Evolutionary conservation across 2,329 filamentous ascomycete species (phyloP).

Genomic region (Neopestalotiopsis sp.): DNA sequence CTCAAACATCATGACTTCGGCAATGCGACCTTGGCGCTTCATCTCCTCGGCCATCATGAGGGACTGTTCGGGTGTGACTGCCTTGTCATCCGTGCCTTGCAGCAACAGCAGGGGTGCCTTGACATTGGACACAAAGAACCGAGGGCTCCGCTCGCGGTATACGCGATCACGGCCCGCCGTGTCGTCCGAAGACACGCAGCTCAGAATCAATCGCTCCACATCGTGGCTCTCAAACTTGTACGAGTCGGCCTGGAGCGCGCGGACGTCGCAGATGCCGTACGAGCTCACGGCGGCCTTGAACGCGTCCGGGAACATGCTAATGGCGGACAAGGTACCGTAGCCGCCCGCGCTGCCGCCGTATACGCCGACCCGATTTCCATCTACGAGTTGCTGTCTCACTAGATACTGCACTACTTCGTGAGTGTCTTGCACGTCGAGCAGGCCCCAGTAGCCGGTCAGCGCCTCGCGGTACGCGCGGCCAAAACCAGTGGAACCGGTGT

Average conservation of each 20-base stretch:
- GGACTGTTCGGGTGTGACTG: not conserved
- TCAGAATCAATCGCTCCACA: not conserved
- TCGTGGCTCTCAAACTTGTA: slow-evolving; percentile 9
- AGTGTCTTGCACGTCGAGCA: not conserved
- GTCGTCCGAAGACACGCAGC: not conserved
- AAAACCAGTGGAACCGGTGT: not conserved
- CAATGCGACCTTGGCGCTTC: not conserved
- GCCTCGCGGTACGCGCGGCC: not conserved
- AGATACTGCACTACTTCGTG: slow-evolving; percentile 1
- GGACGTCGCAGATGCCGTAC: slow-evolving; percentile 4
- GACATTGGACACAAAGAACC: not conserved
- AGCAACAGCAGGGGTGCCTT: not conserved
- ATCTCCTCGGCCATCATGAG: slow-evolving; percentile 1
- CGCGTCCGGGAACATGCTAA: not conserved
- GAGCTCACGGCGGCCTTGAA: slow-evolving; percentile 3
- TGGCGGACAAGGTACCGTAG: not conserved
- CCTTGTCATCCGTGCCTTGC: not conserved
- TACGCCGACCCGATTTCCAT: not conserved
- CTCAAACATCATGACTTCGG: not conserved
- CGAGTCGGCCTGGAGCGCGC: not conserved
- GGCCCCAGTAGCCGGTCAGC: not conserved
- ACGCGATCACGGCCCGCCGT: not conserved
- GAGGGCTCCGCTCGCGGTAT: not conserved
- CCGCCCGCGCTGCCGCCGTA: slow-evolving; percentile 5
- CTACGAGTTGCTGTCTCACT: not conserved